Evolutionary conservation across 768 basidiomycete genomes (phyloP).

Genomic region (Leucocoprinus sp.): DNA sequence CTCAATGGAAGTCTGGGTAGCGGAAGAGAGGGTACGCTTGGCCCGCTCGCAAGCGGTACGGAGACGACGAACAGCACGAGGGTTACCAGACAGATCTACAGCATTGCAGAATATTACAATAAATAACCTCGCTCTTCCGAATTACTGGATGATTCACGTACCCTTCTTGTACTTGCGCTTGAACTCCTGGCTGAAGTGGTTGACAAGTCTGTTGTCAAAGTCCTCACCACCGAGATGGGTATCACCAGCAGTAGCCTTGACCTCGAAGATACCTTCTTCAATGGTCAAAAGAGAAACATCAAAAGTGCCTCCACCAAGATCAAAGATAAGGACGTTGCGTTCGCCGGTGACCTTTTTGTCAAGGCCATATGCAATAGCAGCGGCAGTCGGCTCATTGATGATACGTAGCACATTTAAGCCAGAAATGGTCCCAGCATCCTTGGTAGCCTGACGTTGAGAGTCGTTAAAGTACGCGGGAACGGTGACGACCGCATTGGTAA

Average conservation of each 20-base stretch:
- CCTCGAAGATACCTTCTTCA: conserved; percentile 96
- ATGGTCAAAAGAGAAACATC: conserved; percentile 96
- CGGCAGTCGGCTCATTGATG: conserved; percentile 98
- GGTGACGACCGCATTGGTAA: conserved; percentile 91
- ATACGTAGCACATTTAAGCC: conserved; percentile 96
- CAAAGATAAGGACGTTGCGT: conserved; percentile 95
- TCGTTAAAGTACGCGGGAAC: conserved; percentile 99
- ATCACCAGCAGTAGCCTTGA: conserved; percentile 97
- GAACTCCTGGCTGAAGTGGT: conserved; percentile 95
- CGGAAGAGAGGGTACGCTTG: conserved; percentile 96
- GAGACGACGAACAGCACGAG: conserved; percentile 94
- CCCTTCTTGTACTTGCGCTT: conserved; percentile 98
- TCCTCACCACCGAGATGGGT: conserved; percentile 98
- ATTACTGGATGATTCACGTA: conserved; percentile 21
- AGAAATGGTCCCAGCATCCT: conserved; percentile 92
- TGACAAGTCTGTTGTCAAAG: conserved; percentile 96
- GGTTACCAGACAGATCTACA: conserved; percentile 78
- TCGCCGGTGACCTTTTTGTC: conserved; percentile 90
- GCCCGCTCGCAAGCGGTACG: conserved; percentile 98
- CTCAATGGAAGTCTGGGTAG: conserved; percentile 93
- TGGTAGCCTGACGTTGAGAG: conserved; percentile 97
- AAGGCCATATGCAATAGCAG: conserved; percentile 97
- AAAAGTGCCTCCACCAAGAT: conserved; percentile 97
- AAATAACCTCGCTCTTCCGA: conserved; percentile 3
- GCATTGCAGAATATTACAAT: conserved; percentile 1